Percentiles rank a stretch among this genome's conserved stretches.
phyloP scores from a whole-genome alignment of 1,284 basidiomycete genomes.

The Grifola frondosa region DNA sequence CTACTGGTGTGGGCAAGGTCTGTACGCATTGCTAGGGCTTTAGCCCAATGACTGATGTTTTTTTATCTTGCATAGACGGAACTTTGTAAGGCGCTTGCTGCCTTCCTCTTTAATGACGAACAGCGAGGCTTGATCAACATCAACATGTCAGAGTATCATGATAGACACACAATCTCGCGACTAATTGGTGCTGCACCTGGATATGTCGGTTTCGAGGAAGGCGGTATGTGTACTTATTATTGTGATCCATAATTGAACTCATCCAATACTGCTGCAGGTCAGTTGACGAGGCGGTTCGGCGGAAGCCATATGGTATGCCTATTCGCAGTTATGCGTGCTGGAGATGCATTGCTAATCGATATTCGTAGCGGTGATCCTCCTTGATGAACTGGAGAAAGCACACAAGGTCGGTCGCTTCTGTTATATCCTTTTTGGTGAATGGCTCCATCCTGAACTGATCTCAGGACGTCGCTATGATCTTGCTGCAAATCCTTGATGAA shows the following conservation, averaged over 20 bases:
- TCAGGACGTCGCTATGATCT: conserved; percentile 85
- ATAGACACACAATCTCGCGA: conserved; percentile 87
- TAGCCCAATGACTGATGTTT: not conserved
- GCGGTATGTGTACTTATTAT: conserved; percentile 59
- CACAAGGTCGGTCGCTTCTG: conserved; percentile 56
- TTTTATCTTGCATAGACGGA: conserved; percentile 61
- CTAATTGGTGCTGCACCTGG: conserved; percentile 91
- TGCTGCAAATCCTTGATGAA: conserved; percentile 92
- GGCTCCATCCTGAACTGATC: not conserved
- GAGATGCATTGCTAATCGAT: too few species aligned
- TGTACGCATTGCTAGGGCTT: conserved; percentile 4
- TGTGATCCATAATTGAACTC: too few species aligned
- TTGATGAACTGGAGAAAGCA: conserved; percentile 92
- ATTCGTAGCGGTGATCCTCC: conserved; percentile 66
- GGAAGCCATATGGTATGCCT: conserved; percentile 73
- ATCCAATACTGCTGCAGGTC: conserved; percentile 51
- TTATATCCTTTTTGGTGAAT: not conserved
- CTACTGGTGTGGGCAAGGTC: conserved; percentile 84
- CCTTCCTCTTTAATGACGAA: conserved; percentile 87
- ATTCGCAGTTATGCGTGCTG: not conserved
- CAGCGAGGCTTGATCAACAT: conserved; percentile 83
- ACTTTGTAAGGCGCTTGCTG: conserved; percentile 82
- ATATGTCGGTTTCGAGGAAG: conserved; percentile 93
- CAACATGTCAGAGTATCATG: conserved; percentile 93
- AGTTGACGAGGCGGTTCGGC: conserved; percentile 87